Evolutionary conservation across 169 alveolate genomes (phyloP).

Genomic region (Plasmodium ovale): DNA sequence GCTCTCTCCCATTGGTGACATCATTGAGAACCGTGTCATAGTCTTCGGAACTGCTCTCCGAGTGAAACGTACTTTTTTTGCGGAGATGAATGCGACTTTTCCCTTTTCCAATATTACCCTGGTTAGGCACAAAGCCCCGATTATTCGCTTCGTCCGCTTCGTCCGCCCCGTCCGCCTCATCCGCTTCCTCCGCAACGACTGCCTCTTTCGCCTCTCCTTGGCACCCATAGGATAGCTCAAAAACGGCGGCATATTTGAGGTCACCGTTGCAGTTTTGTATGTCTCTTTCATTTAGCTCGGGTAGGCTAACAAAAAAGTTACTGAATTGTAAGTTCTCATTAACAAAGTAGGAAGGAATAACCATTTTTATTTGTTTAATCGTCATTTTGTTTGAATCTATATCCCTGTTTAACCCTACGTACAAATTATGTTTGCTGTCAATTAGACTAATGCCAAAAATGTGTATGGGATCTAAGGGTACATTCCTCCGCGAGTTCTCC

Average conservation of each 20-base stretch:
- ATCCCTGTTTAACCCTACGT: constrained; percentile 24
- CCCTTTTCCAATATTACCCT: too few relatives aligned
- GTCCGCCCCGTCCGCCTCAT: too few relatives aligned
- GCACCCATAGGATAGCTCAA: constrained; percentile 21
- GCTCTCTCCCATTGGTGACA: too few relatives aligned
- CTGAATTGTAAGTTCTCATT: constrained; percentile 9
- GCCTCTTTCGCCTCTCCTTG: neutral
- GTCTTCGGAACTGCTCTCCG: too few relatives aligned
- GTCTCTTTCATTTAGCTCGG: constrained; percentile 29
- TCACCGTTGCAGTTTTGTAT: neutral
- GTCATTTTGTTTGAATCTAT: neutral
- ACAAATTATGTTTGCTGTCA: constrained; percentile 25
- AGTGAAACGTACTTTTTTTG: too few relatives aligned
- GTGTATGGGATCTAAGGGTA: constrained; percentile 34
- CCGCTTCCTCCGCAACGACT: too few relatives aligned
- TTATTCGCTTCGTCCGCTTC: too few relatives aligned
- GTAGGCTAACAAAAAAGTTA: constrained; percentile 36
- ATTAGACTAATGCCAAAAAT: constrained; percentile 32
- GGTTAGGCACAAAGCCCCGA: too few relatives aligned
- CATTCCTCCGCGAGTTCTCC: neutral
- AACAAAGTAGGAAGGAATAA: constrained; percentile 3
- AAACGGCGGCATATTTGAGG: constrained; percentile 25
- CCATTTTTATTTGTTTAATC: constrained; percentile 30
- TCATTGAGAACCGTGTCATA: too few relatives aligned
- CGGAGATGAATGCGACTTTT: too few relatives aligned